These are phyloP conservation scores for Linderniella brevidens DNA, from an alignment of 257 asterid species.

Conservation along the genomic window DNA sequence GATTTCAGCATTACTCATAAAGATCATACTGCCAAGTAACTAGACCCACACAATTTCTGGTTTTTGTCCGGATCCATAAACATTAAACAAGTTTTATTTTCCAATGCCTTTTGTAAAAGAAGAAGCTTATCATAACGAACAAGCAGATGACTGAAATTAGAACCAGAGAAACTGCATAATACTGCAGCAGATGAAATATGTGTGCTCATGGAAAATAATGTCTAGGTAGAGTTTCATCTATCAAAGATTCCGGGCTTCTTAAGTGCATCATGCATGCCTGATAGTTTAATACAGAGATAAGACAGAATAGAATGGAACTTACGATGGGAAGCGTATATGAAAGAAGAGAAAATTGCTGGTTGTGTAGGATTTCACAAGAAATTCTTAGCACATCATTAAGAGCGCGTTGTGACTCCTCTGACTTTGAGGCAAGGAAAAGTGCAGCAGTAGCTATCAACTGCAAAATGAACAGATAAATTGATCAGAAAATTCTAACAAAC, in stretches of 20 bases:
- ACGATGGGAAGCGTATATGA: slow-evolving; percentile 63
- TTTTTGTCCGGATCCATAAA: too few species aligned
- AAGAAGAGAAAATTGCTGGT: slow-evolving; percentile 55
- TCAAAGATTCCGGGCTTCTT: slow-evolving; percentile 1
- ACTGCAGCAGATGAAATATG: too few species aligned
- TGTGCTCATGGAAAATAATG: too few species aligned
- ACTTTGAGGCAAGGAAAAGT: slow-evolving; percentile 79
- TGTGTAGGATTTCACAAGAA: slow-evolving; percentile 65
- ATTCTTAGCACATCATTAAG: slow-evolving; percentile 60
- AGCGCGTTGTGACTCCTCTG: slow-evolving; percentile 86
- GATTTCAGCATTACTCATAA: too few species aligned
- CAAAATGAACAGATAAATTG: slow-evolving; percentile 5
- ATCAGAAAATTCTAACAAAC: neutral
- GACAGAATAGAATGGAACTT: slow-evolving; percentile 21
- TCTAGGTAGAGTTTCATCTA: neutral
- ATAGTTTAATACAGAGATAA: slow-evolving; percentile 7
- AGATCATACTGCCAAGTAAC: too few species aligned
- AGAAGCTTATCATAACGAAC: too few species aligned
- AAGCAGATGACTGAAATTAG: too few species aligned
- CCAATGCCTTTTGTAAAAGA: too few species aligned
- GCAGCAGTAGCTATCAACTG: slow-evolving; percentile 94
- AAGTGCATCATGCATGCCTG: slow-evolving; percentile 2
- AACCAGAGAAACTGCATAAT: too few species aligned
- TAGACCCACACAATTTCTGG: too few species aligned
- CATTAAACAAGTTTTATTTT: too few species aligned